Base-by-base conservation (phyloP, 148 eudicot genomes). In the Rhododendron simsii region DNA sequence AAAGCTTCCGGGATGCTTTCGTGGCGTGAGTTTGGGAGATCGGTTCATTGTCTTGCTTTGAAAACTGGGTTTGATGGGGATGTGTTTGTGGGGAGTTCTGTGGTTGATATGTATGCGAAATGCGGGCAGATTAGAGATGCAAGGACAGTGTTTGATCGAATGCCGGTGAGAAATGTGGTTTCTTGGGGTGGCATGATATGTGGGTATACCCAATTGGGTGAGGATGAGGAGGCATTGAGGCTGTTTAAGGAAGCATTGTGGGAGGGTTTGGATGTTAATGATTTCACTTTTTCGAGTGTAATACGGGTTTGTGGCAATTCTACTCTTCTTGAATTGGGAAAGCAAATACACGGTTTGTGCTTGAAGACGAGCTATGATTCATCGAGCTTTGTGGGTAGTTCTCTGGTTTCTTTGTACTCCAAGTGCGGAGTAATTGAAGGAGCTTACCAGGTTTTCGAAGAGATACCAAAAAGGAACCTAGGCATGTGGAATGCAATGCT, bases 401-500 rank as follows among this genome's bases (percentile, higher is more conserved):
- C 96, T 80, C 85, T 96, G 91, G 84, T 96, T 83, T 92, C 99
- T 2, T 84, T 96, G 91, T 96, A 96, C 90, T 95, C 99, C 6
- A 96, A 92, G 75, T 95, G 97, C 69, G 98, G 99, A 41, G 81
- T 92, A n/a, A 85, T 94, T 41, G 93, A 90, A 78, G 91, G 85
- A 16, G 96, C 99, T 78, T 91, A 92, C 86, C 90, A 45, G 69
- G 92, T 91, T 35, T 96, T 95, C 73, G 87, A 92, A 71, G 97
- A 96, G 81, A 89, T 87, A 20, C 21, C 37, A 1, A 83, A 37
- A 14, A 93, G 84, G 87, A 96, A 96, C 83, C 90, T 96, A 39
- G 98, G 99, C 20, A 89, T 94, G 91, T 96, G 99, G 99, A 96
- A 96, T 77, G 86, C 97, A 3, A 95, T 96, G 97, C 79, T 96